Evolutionary conservation across 2,329 filamentous ascomycete species (phyloP).

Genomic region (Metarhizium rileyi): DNA sequence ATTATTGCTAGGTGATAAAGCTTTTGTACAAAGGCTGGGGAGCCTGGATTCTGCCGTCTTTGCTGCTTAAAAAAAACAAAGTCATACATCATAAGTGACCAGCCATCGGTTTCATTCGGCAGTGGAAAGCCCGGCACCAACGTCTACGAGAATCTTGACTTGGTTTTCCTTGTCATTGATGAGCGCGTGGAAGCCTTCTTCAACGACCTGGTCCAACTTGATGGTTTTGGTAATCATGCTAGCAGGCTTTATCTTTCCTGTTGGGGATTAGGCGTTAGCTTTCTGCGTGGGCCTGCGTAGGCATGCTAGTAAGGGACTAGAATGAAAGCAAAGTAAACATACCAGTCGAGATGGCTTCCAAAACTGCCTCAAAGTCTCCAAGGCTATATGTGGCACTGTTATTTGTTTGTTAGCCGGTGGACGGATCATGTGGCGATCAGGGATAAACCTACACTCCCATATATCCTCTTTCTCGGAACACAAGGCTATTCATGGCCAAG

Average conservation of each 20-base stretch:
- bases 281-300: no score
- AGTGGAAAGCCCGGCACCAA: slow-evolving; percentile 9
- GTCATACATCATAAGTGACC: neutral
- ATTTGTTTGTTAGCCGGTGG: slow-evolving; percentile 40
- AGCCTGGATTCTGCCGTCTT: neutral
- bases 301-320: neutral
- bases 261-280: neutral
- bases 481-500: slow-evolving; percentile 13
- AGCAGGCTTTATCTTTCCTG: slow-evolving; percentile 39
- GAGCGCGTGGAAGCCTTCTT: slow-evolving; percentile 46
- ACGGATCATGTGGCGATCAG: slow-evolving; percentile 18
- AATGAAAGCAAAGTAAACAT: neutral
- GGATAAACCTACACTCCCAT: slow-evolving; percentile 13
- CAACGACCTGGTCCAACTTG: slow-evolving; percentile 42
- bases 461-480: slow-evolving; percentile 14
- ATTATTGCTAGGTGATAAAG: neutral
- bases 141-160: slow-evolving; percentile 51
- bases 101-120: neutral
- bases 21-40: neutral
- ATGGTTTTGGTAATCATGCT: slow-evolving; percentile 54
- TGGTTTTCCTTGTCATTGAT: slow-evolving; percentile 51
- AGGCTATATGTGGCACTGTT: slow-evolving; percentile 23
- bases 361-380: slow-evolving; percentile 46
- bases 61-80: neutral
- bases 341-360: slow-evolving; percentile 33